Evolutionary conservation across 345 rosid species (phyloP), one percentile per base, ranked within the genome.

Genomic region (Euclidium syriacum): DNA sequence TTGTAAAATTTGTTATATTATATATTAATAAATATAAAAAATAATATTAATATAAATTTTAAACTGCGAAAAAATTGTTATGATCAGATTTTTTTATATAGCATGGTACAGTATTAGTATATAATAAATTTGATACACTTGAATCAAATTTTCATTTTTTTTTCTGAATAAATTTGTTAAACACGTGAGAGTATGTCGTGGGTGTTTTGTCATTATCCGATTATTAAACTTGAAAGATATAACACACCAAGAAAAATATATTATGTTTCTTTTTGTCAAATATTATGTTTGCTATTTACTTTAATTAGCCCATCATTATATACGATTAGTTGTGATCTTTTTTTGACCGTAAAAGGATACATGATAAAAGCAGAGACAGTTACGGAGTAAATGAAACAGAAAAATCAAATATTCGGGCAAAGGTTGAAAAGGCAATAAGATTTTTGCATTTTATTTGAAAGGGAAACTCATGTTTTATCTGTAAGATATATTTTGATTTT

Each of bases 141-240:
- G 33, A 29, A 29, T 29, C 6, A 27, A 27, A 27, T 27, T 27
- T 27, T n/a, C 34, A n/a, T 3, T 6, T 27, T 40, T 3, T 16
- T 25, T 48, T 10, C 5, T 52, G 20, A 40, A 29, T 27, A 1
- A 1, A 14, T 64, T 20, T 9, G 0, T 15, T 7, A 52, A 52
- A 7, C 69, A 64, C 52, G 34, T 64, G 60, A 52, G 68, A 51
- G 49, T 26, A 51, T 19, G 9, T 52, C 15, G 18, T 30, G 32
- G 42, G 24, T 64, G 68, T 51, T 51, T 63, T 63, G 59, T 51
- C 68, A 51, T 51, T 40, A 27, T 52, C 59, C 58, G n/a, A n/a
- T n/a, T 10, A 26, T 49, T 39, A 51, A n/a, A 20, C 27, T 50
- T 33, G 26, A 39, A 18, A 26, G 29, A 58, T 58, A 41, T 58